Evolutionary conservation across 805 yeast genomes (phyloP).

Genomic region (Ogataea haglerorum): DNA sequence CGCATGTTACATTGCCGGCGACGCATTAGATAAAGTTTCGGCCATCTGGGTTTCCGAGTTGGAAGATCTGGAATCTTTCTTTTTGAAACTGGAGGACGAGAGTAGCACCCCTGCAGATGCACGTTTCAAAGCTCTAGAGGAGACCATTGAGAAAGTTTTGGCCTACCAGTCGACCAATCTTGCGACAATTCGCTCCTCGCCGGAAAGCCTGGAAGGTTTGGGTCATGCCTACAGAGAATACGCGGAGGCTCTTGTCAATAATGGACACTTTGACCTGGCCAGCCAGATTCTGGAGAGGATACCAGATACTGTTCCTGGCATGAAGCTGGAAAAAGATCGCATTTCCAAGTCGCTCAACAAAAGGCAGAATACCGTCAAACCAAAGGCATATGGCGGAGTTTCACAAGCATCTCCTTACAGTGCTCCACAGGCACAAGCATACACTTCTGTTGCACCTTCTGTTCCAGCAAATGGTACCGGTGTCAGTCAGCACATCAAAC

Average conservation of each 20-base stretch:
- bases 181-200: slow-evolving; percentile 36
- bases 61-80: slow-evolving; percentile 37
- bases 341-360: slow-evolving; percentile 56
- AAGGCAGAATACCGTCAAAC: slow-evolving; percentile 4
- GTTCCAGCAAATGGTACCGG: slow-evolving; percentile 16
- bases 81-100: slow-evolving; percentile 45
- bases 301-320: slow-evolving; percentile 71
- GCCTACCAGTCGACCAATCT: slow-evolving; percentile 57
- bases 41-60: slow-evolving; percentile 80
- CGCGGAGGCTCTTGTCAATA: slow-evolving; percentile 72
- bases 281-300: slow-evolving; percentile 61
- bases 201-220: slow-evolving; percentile 46
- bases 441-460: neutral
- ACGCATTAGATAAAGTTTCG: slow-evolving; percentile 74
- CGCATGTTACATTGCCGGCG: slow-evolving; percentile 73
- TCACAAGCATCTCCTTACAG: slow-evolving; percentile 1
- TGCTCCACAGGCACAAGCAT: neutral
- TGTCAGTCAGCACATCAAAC: neutral
- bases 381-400: slow-evolving; percentile 7
- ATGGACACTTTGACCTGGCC: slow-evolving; percentile 83
- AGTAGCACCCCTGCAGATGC: slow-evolving; percentile 71
- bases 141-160: slow-evolving; percentile 79
- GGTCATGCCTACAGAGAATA: slow-evolving; percentile 74
- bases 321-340: slow-evolving; percentile 73
- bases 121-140: slow-evolving; percentile 74